phyloP scores from a whole-genome alignment of 2,329 filamentous ascomycete genomes.

The Aspergillus niger region DNA sequence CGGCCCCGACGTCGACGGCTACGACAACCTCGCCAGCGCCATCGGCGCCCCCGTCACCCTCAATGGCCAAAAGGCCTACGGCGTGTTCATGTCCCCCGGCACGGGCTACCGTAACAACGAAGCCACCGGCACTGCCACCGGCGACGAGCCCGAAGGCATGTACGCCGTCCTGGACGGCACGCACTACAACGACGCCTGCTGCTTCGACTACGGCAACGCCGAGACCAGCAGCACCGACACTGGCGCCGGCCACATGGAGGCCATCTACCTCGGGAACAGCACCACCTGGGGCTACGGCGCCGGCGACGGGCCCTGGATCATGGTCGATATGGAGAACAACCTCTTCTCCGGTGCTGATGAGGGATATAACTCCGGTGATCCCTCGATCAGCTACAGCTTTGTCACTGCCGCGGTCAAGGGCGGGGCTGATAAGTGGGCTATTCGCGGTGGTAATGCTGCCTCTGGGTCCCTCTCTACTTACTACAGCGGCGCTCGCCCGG shows the following conservation, averaged over 20 bases:
- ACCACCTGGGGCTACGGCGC: conserved; percentile 59
- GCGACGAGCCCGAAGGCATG: conserved; percentile 52
- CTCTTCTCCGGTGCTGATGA: conserved; percentile 59
- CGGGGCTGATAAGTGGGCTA: conserved; percentile 57
- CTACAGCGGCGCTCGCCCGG: conserved; percentile 60
- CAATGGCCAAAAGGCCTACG: conserved; percentile 64
- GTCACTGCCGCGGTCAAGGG: conserved; percentile 62
- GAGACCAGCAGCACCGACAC: conserved; percentile 56
- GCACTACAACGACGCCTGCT: conserved; percentile 37
- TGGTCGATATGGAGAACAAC: conserved; percentile 69
- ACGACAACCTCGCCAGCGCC: conserved; percentile 62
- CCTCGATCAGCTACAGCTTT: conserved; percentile 58
- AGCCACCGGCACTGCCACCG: conserved; percentile 55
- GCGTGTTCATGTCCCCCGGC: conserved; percentile 63
- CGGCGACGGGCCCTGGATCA: conserved; percentile 66
- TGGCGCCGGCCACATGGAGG: conserved; percentile 68
- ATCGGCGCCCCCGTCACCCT: conserved; percentile 63
- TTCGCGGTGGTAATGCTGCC: conserved; percentile 60
- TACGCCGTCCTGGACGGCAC: conserved; percentile 39
- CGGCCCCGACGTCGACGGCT: conserved; percentile 59
- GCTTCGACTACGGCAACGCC: conserved; percentile 61
- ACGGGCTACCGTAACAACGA: conserved; percentile 65
- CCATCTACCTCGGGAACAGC: conserved; percentile 64
- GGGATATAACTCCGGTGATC: conserved; percentile 54
- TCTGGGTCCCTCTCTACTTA: conserved; percentile 60